Base-by-base conservation (phyloP, 140 eudicot species). In the Erigeron philadelphicus region DNA sequence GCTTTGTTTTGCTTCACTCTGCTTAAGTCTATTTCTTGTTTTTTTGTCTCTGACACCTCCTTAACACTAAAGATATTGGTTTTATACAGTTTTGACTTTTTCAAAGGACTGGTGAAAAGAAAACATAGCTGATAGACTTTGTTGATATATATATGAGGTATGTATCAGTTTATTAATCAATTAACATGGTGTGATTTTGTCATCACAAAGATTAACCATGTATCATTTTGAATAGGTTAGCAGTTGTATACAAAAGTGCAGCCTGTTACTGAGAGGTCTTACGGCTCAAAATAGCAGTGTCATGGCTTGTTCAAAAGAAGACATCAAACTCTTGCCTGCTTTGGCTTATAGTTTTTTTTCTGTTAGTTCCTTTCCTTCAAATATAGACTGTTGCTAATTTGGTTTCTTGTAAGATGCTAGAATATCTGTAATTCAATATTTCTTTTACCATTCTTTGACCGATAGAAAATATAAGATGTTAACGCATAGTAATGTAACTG, bases 51-150 rank as follows among this genome's bases (percentile, higher is more conserved):
- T 25, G 9, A 17, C 19, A 9, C 56, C 56, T 52, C n/a, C 11
- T 53, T 57, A 19, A 41, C 45, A 70, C 15, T 15, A 6, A 42
- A 23, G 8, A 56, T 57, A 43, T 59, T 21, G 16, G 13, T 49
- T 75, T 40, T 70, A 11, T 79, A 43, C 96, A 91, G 96, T 75
- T 85, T 91, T 42, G 97, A 91, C 82, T 91, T 91, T 87, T 91
- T 91, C 64, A 84, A 88, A 81, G 97, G 96, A 78, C 87, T 91
- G 10, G 86, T 91, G 78, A 88, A 76, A 77, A 84, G 88, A 67
- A 91, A 91, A 71, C 76, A 88, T 69, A 57, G 72, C 10, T 87
- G 71, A 86, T 38, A 71, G 54, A 35, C 53, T 16, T 69, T 71
- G 42, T 23, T 41, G 18, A 10, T 45, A 48, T 60, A 17, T 43